Evolutionary conservation across 345 rosid species (phyloP).

Genomic region (Salix exigua): DNA sequence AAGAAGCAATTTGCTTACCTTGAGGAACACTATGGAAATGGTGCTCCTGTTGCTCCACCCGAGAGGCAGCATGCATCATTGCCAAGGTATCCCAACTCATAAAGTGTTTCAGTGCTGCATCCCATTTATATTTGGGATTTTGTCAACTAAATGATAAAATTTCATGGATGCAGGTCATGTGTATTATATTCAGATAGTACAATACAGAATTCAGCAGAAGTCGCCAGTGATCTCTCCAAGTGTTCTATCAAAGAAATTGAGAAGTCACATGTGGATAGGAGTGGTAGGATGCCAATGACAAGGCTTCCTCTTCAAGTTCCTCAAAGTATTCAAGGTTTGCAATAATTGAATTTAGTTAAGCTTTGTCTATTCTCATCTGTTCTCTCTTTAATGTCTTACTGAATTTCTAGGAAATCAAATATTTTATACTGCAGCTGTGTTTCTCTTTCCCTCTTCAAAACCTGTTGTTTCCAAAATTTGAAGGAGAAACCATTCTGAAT

Average conservation of each 20-base stretch:
- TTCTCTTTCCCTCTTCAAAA: neutral
- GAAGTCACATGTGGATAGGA: slow-evolving; percentile 58
- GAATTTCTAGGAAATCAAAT: neutral
- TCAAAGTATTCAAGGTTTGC: slow-evolving; percentile 57
- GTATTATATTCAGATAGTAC: slow-evolving; percentile 74
- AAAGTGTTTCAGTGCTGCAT: neutral
- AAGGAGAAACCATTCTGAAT: neutral
- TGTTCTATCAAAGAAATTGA: slow-evolving; percentile 78
- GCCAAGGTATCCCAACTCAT: slow-evolving; percentile 57
- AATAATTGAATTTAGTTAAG: neutral
- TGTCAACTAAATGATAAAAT: slow-evolving; percentile 6
- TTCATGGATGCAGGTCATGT: slow-evolving; percentile 54
- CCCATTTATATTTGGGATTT: neutral
- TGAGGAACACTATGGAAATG: slow-evolving; percentile 91
- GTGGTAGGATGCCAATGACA: slow-evolving; percentile 56
- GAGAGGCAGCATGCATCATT: slow-evolving; percentile 96
- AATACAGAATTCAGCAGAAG: slow-evolving; percentile 51
- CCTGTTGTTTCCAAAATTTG: neutral
- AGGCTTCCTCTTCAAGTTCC: slow-evolving; percentile 82
- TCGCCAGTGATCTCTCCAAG: slow-evolving; percentile 67
- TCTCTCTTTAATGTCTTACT: neutral
- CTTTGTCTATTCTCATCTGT: neutral
- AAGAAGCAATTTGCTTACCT: slow-evolving; percentile 95
- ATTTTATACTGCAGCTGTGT: neutral
- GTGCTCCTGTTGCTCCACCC: slow-evolving; percentile 68